phyloP scores from a whole-genome alignment of 108 stramenopile genomes.

The Nannochloropsis salina region DNA sequence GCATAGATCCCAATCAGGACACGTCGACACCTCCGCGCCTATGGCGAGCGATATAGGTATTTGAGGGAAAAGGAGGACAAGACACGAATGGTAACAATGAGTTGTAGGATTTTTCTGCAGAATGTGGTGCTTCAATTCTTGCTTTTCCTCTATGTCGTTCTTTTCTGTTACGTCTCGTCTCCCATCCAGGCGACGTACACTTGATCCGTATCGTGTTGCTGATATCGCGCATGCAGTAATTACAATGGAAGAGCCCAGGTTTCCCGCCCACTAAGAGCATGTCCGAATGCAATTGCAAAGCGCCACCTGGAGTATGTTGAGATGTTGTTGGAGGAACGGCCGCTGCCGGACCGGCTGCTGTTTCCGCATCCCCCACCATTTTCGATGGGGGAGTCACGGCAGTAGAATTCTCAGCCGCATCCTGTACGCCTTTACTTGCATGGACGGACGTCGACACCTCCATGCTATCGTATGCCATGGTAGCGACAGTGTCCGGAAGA shows the following conservation, averaged over 20 bases:
- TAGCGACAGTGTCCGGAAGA: too few relatives aligned
- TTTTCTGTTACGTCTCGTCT: not conserved
- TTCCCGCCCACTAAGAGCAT: not conserved
- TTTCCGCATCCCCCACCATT: not conserved
- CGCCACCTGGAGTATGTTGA: not conserved
- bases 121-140: too few relatives aligned
- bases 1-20: not conserved
- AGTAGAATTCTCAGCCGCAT: too few relatives aligned
- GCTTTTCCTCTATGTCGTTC: too few relatives aligned
- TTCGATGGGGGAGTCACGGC: too few relatives aligned
- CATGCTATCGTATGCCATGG: too few relatives aligned
- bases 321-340: constrained; percentile 1
- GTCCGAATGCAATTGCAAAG: not conserved
- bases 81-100: too few relatives aligned
- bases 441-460: too few relatives aligned
- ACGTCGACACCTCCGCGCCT: not conserved
- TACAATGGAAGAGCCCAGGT: constrained; percentile 11
- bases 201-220: not conserved
- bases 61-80: not conserved
- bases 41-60: not conserved
- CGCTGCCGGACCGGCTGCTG: not conserved
- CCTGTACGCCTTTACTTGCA: too few relatives aligned
- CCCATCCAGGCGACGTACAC: not conserved
- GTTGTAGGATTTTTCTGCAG: too few relatives aligned
- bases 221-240: constrained; percentile 14